Base-by-base conservation (phyloP, 2,329 filamentous ascomycete species). In the Rutstroemia sp. region DNA sequence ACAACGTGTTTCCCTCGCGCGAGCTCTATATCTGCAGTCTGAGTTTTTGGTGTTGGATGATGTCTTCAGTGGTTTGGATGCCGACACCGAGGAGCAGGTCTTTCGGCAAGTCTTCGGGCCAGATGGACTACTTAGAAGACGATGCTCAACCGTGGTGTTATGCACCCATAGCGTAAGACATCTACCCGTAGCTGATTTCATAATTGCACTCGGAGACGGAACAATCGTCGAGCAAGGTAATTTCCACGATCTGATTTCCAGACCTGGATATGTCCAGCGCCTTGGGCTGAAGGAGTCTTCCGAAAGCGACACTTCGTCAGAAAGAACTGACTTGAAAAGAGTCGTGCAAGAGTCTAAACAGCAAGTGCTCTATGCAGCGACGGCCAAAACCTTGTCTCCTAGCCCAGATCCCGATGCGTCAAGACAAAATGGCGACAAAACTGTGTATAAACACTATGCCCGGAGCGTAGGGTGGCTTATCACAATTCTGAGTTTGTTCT, bases 101-200 rank as follows among this genome's bases (percentile, higher is more conserved):
- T 50, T 56, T 18, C 37, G 18, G 5, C 14, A 34, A 51, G 38
- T 51, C 18, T 51, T 56, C 21, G 46, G 44, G 18, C 7, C 47
- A 5, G n/a, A 38, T 23, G 54, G 54, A n/a, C n/a, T 56, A 21
- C 27, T 56, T n/a, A 27, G 39, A 19, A 19, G 25, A 38, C 27
- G 18, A 23, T 5, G 27, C 16, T 12, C 54, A 16, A 56, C 54
- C 16, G 47, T 42, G 14, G 18, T 56, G 3, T 27, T 56, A 5
- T 30, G 18, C 18, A 56, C 47, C 16, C 72, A 66, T 44, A 58
- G 37, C 9, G 39, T 61, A 44, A 45, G 57, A 39, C 55, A 62
- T 57, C 14, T 74, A 2, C 69, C 68, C 18, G 66, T 69, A 34
- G 71, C 70, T n/a, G 72, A 75, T 60, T 66, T 73, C 37, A 69